A percentile compares a stretch with the other conserved stretches of the same genome.
phyloP scores from a whole-genome alignment of 2,329 filamentous ascomycete species.

The Talaromyces sp. region DNA sequence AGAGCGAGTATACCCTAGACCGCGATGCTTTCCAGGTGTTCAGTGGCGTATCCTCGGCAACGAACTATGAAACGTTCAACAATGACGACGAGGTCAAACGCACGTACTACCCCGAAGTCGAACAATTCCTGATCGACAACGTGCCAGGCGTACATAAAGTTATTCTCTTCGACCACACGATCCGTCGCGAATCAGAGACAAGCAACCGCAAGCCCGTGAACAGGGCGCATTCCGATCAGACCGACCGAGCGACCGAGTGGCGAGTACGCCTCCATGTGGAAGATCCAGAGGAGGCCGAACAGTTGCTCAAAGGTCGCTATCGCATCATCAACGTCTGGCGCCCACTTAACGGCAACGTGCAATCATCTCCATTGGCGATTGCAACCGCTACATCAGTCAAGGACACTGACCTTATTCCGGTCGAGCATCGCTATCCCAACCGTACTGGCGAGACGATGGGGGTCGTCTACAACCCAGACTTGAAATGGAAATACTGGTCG shows the following conservation, averaged over 20 bases:
- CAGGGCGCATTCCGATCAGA: constrained; percentile 80
- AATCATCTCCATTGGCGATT: constrained; percentile 53
- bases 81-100: constrained; percentile 61
- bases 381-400: constrained; percentile 52
- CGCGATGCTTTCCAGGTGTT: constrained; percentile 69
- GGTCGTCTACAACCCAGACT: constrained; percentile 56
- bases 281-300: constrained; percentile 57
- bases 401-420: constrained; percentile 61
- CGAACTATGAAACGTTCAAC: constrained; percentile 56
- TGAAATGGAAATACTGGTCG: constrained; percentile 75
- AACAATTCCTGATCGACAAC: constrained; percentile 61
- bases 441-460: constrained; percentile 70
- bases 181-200: constrained; percentile 59
- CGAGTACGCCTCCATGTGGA: constrained; percentile 65
- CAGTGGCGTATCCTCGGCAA: constrained; percentile 51
- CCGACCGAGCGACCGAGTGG: constrained; percentile 56
- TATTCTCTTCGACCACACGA: constrained; percentile 81
- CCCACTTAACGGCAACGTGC: constrained; percentile 55
- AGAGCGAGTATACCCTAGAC: constrained; percentile 63
- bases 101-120: constrained; percentile 81
- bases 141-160: constrained; percentile 64
- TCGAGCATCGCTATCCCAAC: constrained; percentile 68
- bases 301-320: constrained; percentile 63
- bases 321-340: constrained; percentile 88
- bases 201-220: constrained; percentile 62